Evolutionary conservation across 1,284 basidiomycete species (phyloP).

Genomic region (Malassezia vespertilionis): DNA sequence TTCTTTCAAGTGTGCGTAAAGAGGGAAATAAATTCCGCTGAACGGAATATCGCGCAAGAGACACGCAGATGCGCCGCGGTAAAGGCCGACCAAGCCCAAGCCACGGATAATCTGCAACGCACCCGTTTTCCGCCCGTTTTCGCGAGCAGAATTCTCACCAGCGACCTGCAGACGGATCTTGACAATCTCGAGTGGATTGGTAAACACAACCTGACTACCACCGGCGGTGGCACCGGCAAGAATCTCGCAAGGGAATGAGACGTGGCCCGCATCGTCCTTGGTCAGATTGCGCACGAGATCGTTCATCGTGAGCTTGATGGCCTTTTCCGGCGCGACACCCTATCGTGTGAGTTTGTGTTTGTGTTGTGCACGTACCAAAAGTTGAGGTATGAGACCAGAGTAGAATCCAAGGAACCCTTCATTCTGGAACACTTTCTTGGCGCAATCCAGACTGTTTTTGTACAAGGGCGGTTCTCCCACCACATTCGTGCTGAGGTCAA

Average conservation of each 20-base stretch:
- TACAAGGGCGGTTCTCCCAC: conserved; percentile 46
- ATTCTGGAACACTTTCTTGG: conserved; percentile 82
- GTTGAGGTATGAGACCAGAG: conserved; percentile 84
- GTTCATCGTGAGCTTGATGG: conserved; percentile 87
- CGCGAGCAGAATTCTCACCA: conserved; percentile 78
- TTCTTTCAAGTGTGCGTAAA: conserved; percentile 62
- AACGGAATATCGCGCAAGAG: conserved; percentile 84
- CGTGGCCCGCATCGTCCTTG: conserved; percentile 85
- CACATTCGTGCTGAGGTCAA: too few species aligned
- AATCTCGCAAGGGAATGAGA: conserved; percentile 74
- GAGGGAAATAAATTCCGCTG: conserved; percentile 48
- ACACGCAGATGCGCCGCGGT: conserved; percentile 79
- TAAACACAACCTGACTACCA: conserved; percentile 93
- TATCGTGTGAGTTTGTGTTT: neutral
- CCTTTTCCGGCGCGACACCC: conserved; percentile 95
- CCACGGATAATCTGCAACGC: conserved; percentile 86
- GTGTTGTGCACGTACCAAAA: conserved; percentile 53
- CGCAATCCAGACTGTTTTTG: conserved; percentile 60
- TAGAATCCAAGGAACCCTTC: conserved; percentile 91
- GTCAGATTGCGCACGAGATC: conserved; percentile 73
- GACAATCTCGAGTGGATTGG: conserved; percentile 74
- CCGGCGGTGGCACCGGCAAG: conserved; percentile 84
- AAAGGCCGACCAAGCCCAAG: conserved; percentile 80
- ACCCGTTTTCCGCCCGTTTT: conserved; percentile 66
- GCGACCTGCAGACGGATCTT: conserved; percentile 96